phyloP scores from a whole-genome alignment of 352 stramenopile species.

The Blastocystis sp. region DNA sequence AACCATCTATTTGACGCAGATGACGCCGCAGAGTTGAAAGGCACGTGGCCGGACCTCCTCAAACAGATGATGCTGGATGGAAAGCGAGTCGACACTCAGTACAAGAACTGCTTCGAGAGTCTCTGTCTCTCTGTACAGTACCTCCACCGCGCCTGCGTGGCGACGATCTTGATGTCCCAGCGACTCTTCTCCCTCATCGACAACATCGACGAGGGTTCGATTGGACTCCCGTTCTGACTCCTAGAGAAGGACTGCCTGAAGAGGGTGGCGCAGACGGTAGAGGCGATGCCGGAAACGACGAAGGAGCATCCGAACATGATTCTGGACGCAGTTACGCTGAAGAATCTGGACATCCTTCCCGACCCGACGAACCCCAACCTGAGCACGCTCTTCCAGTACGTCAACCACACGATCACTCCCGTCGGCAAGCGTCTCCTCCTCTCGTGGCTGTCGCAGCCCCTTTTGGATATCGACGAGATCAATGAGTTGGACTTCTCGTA shows the following conservation, averaged over 20 bases:
- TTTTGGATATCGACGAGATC: constrained; percentile 84
- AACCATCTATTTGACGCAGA: neutral
- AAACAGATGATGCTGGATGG: constrained; percentile 65
- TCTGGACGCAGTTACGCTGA: constrained; percentile 86
- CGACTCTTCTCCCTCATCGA: constrained; percentile 59
- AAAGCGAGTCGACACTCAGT: constrained; percentile 61
- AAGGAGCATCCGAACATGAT: constrained; percentile 65
- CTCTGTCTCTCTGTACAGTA: neutral
- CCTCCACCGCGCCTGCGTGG: constrained; percentile 8
- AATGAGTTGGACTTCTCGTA: constrained; percentile 63
- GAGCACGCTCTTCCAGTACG: constrained; percentile 76
- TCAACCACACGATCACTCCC: constrained; percentile 78
- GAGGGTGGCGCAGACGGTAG: neutral
- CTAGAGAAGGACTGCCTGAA: constrained; percentile 65
- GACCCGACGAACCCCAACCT: constrained; percentile 79
- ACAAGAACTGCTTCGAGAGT: neutral
- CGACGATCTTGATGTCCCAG: neutral
- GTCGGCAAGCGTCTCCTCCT: constrained; percentile 86
- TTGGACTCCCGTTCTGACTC: constrained; percentile 65
- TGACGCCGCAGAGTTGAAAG: constrained; percentile 63
- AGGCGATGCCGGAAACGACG: constrained; percentile 1
- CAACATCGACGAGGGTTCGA: constrained; percentile 64
- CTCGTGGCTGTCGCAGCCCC: constrained; percentile 87
- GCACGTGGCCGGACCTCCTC: constrained; percentile 65
- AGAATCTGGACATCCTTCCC: constrained; percentile 85